A percentile compares a stretch with the other conserved stretches of the same genome.
Evolutionary conservation across 306 rosid species (phyloP).

Genomic region (Acacia confusa): DNA sequence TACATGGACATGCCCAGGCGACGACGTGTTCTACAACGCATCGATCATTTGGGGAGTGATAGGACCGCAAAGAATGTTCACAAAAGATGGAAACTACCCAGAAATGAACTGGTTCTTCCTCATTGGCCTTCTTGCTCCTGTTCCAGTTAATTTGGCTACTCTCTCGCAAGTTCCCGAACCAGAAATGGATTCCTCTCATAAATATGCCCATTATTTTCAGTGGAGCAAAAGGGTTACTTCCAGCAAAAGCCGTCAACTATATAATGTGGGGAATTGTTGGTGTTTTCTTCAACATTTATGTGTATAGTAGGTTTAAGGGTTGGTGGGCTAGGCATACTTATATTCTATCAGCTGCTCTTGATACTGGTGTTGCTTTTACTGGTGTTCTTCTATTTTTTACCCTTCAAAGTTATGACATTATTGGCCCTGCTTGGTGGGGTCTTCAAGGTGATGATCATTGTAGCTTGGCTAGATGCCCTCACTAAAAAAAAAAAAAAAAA

Average conservation of each 20-base stretch:
- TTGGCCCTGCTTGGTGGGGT: conserved; percentile 81
- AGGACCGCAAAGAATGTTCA: conserved; percentile 72
- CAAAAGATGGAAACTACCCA: conserved; percentile 47
- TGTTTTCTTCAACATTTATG: conserved; percentile 58
- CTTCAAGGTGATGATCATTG: conserved; percentile 48
- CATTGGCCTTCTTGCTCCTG: conserved; percentile 52
- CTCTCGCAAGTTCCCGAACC: conserved; percentile 42
- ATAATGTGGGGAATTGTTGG: conserved; percentile 60
- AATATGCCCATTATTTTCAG: conserved; percentile 54
- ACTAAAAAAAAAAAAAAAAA: too few species aligned
- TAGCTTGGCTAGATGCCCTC: conserved; percentile 61
- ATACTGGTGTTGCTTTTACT: conserved; percentile 69
- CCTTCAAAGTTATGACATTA: conserved; percentile 41
- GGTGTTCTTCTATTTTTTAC: conserved; percentile 54
- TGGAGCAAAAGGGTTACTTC: conserved; percentile 37
- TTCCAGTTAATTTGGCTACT: conserved; percentile 62
- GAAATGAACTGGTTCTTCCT: conserved; percentile 70
- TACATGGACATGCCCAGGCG: conserved; percentile 80
- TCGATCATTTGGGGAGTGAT: conserved; percentile 82
- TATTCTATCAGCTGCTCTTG: conserved; percentile 69
- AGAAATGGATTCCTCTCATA: conserved; percentile 55
- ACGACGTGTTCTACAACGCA: conserved; percentile 68
- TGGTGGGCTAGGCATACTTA: conserved; percentile 85
- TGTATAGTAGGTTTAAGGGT: conserved; percentile 40
- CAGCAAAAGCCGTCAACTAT: conserved; percentile 53